Conservation (phyloP, 495 filamentous ascomycete genomes). For the Neurospora sp. region DNA sequence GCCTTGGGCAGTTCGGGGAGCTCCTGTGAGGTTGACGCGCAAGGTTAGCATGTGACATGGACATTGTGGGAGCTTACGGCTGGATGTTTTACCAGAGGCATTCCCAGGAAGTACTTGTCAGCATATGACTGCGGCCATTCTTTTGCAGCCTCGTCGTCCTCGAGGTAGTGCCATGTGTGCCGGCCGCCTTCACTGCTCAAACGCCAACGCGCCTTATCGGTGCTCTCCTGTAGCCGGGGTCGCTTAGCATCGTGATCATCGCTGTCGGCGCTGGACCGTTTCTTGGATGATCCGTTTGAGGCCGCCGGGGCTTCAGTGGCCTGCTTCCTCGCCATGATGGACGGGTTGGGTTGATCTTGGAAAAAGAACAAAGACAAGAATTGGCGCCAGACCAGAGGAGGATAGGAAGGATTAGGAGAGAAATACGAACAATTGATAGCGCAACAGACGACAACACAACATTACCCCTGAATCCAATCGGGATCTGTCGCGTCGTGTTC, state of each 20-base stretch:
- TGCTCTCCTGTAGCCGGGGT: slow-evolving; percentile 37
- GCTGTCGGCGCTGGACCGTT: slow-evolving; percentile 19
- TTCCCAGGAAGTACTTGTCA: slow-evolving; percentile 75
- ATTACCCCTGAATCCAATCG: neutral
- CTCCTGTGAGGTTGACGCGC: slow-evolving; percentile 36
- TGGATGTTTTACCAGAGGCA: slow-evolving; percentile 34
- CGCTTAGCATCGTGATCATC: slow-evolving; percentile 19
- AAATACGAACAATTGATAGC: neutral
- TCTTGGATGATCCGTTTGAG: slow-evolving; percentile 18
- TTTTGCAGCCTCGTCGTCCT: slow-evolving; percentile 60
- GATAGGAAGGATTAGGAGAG: neutral
- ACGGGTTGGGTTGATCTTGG: neutral
- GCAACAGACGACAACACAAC: neutral
- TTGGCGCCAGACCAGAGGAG: neutral
- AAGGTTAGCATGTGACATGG: neutral
- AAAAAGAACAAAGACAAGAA: neutral
- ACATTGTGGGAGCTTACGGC: neutral
- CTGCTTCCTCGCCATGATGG: slow-evolving; percentile 13
- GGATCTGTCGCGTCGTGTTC: neutral
- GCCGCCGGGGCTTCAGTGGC: neutral
- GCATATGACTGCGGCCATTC: slow-evolving; percentile 77
- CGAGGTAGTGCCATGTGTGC: slow-evolving; percentile 90
- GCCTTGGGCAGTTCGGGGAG: slow-evolving; percentile 61
- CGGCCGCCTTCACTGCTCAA: slow-evolving; percentile 70
- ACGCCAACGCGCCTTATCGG: slow-evolving; percentile 77